Base-by-base conservation (phyloP, 2,329 filamentous ascomycete genomes). In the Paecilomyces niveus region DNA sequence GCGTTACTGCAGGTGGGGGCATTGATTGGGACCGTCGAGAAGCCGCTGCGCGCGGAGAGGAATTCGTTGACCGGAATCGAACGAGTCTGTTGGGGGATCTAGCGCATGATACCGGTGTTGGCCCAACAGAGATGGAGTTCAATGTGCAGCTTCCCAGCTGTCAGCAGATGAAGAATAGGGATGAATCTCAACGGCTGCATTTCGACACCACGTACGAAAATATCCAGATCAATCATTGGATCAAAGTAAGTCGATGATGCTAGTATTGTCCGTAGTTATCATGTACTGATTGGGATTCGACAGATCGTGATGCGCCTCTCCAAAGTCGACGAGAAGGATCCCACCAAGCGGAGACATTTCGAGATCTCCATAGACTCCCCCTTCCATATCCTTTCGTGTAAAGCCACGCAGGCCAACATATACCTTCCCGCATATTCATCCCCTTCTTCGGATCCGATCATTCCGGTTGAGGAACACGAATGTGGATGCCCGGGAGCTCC, bases 351-450 rank as follows among this genome's bases (percentile, higher is more conserved):
- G 62, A 85, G 92, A 33, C 92, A 96, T 70, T 97, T 96, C 65
- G 92, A 97, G 73, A 96, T 96, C 67, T 96, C 91, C 64, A 97
- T 97, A 66, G 92, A 97, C 74, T 96, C 92, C 1, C 92, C 92
- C 0, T 93, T 97, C 70, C 93, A 93, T 61, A 90, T 96, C 53
- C 87, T 96, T 54, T 93, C 92, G 62, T 97, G 92, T 77, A 89
- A 89, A 62, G 92, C 92, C n/a, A 95, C 91, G 0, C 89, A 94
- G 71, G 88, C 90, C 54, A 96, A 96, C 73, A 96, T 89, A 26
- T 86, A 86, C 11, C 82, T 96, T 10, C 92, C 92, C 0, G 89
- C 89, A 15, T 97, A 97, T 72, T 86, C 85, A 8, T 82, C 77
- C 58, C 82, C 81, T 9, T 79, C 81, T 57, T 67, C 72, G 64